Evolutionary conservation across 1,284 basidiomycete genomes (phyloP), one percentile per base, ranked within the genome.

Genomic region (Termitomyces sp.): DNA sequence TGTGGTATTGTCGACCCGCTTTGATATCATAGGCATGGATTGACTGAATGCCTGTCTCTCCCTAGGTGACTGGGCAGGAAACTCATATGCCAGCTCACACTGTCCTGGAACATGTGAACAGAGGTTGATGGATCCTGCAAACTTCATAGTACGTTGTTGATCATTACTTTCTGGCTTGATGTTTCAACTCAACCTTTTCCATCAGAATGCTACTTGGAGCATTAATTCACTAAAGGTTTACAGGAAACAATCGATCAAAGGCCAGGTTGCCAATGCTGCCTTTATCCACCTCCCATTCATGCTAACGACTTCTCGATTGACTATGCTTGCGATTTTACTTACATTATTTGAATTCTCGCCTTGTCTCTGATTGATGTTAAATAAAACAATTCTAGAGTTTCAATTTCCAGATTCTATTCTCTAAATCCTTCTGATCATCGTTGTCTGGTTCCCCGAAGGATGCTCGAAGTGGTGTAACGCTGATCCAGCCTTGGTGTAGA

Each of bases 61-160:
- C 55, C 15, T 56, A 86, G 87, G 89, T 60, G 88, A 89, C 68
- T 90, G 88, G 88, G 90, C 88, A 4, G 89, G 88, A 40, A 86
- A 88, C 65, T 83, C 83, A 2, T 91, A 88, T 64, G 75, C 78
- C 8, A 84, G 83, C 5, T 83, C 86, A 1, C 79, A 80, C 19
- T 92, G 88, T 64, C 84, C 87, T 5, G 90, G 89, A 39, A 84
- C 86, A 41, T 92, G 90, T 63, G 65, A 75, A 12, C 75, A 81
- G 19, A 75, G 76, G 54, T 67, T 92, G 36, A 81, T 77, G 73
- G 77, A 90, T 63, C 87, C 88, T 1, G 66, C 65, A 1, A 91
- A 91, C 67, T 88, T 88, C 58, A 79, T 76, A 62, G 85, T 82
- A 68, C 53, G 80, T 67, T 26, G 15, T 26, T 24, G 28, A 26